Evolutionary conservation across 148 eudicot species (phyloP), one percentile per base, ranked within the genome.

Genomic region (Nepenthes gracilis): DNA sequence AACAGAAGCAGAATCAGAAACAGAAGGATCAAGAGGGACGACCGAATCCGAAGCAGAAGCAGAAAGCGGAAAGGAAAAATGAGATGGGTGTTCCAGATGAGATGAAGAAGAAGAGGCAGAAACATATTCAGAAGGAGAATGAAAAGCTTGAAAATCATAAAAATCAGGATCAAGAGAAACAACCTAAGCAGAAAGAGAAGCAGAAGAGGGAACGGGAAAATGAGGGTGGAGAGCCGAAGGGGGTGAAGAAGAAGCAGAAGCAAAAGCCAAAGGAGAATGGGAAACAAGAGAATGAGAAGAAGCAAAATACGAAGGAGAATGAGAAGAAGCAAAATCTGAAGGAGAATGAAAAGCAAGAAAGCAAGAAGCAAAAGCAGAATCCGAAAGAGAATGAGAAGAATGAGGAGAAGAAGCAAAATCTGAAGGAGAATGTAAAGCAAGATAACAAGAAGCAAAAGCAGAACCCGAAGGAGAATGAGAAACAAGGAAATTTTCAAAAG

Each of bases 181-280:
- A 45, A 36, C 60, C 37, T 15, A 45, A 45, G 55, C 47, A 57
- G 32, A 55, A 49, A 12, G 32, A 40, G 54, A 33, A 40, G 12
- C 37, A 62, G 33, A 54, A 62, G 35, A 56, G 6, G 65, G 32
- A 61, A 13, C 37, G 14, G 1, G n/a, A 32, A 54, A 64, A 55
- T n/a, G 33, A 60, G 36, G 37, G 14, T 54, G 62, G 47, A 35
- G 35, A n/a, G 1, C 1, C n/a, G 32, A 23, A n/a, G 2, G 15
- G 32, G 57, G 57, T 49, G 54, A 50, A 36, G 65, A 58, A 63
- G 56, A 51, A 64, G 45, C 52, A 57, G 32, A 57, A 58, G 68
- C n/a, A n/a, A n/a, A n/a, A n/a, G n/a, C n/a, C n/a, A n/a, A n/a
- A n/a, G n/a, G n/a, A n/a, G n/a, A n/a, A n/a, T n/a, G n/a, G n/a